Evolutionary conservation across 768 basidiomycete genomes (phyloP).

Genomic region (Tylopilus vinaceipallidus): DNA sequence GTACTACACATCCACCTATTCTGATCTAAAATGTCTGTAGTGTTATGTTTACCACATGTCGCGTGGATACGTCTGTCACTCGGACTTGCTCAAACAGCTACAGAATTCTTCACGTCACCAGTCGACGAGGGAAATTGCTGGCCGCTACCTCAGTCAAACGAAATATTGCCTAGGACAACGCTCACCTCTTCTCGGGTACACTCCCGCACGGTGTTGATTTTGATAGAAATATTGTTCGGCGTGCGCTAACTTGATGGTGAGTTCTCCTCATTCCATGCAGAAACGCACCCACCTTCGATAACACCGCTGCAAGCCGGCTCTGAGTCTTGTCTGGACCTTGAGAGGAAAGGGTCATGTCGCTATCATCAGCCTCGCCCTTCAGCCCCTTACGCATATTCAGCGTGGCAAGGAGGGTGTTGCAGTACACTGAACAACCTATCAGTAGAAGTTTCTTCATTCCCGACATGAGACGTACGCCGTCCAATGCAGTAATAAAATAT

Average conservation of each 20-base stretch:
- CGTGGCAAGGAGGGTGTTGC: slow-evolving; percentile 59
- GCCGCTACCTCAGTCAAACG: neutral
- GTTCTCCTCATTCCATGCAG: too few relatives aligned
- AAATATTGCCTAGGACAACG: too few relatives aligned
- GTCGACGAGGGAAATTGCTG: neutral
- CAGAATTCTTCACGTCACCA: slow-evolving; percentile 8
- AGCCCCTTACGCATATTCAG: slow-evolving; percentile 55
- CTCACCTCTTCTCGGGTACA: slow-evolving; percentile 40
- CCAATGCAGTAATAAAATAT: slow-evolving; percentile 61
- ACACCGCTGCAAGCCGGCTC: neutral
- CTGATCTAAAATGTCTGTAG: too few relatives aligned
- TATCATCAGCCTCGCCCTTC: slow-evolving; percentile 19
- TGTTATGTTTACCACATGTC: too few relatives aligned
- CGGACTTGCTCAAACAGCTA: slow-evolving; percentile 7
- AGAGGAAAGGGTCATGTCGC: slow-evolving; percentile 16
- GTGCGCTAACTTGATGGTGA: neutral
- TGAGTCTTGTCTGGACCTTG: slow-evolving; percentile 3
- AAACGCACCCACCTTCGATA: neutral
- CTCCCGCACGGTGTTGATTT: slow-evolving; percentile 54
- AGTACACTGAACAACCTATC: slow-evolving; percentile 42
- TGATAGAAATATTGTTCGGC: neutral
- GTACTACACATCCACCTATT: too few relatives aligned
- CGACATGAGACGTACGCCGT: slow-evolving; percentile 41
- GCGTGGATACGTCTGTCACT: neutral
- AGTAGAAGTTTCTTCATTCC: neutral